These are phyloP conservation scores for Pelargonium nanum DNA, from an alignment of 345 rosid genomes.

Conservation along the genomic window DNA sequence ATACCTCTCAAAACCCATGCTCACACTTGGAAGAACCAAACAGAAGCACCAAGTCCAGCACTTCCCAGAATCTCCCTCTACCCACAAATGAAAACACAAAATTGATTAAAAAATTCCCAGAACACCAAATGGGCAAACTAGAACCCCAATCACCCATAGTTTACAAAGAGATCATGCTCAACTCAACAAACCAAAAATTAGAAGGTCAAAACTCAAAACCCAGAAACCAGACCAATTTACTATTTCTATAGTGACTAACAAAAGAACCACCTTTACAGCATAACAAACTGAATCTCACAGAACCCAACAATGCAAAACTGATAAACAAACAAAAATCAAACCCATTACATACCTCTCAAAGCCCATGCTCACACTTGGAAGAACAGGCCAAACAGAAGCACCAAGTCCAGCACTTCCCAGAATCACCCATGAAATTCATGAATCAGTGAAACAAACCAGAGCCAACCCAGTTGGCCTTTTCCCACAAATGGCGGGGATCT, in stretches of 20 bases:
- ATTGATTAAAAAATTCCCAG: neutral
- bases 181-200: neutral
- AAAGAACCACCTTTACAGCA: neutral
- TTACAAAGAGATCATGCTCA: too few relatives aligned
- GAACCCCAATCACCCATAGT: neutral
- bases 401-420: slow-evolving; percentile 19
- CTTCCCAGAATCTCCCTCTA: too few relatives aligned
- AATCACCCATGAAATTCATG: slow-evolving; percentile 19
- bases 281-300: slow-evolving; percentile 2
- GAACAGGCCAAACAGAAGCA: too few relatives aligned
- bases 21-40: too few relatives aligned
- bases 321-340: slow-evolving; percentile 3
- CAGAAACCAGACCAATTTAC: neutral
- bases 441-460: too few relatives aligned
- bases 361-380: too few relatives aligned
- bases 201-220: too few relatives aligned
- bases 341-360: slow-evolving; percentile 18
- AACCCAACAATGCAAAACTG: slow-evolving; percentile 2
- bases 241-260: neutral
- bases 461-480: slow-evolving; percentile 19
- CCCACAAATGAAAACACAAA: neutral
- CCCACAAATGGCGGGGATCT: slow-evolving; percentile 19
- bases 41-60: slow-evolving; percentile 24
- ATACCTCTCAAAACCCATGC: too few relatives aligned
- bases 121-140: neutral